phyloP scores from a whole-genome alignment of 176 grass and related monocot species.

The Musa acuminata region DNA sequence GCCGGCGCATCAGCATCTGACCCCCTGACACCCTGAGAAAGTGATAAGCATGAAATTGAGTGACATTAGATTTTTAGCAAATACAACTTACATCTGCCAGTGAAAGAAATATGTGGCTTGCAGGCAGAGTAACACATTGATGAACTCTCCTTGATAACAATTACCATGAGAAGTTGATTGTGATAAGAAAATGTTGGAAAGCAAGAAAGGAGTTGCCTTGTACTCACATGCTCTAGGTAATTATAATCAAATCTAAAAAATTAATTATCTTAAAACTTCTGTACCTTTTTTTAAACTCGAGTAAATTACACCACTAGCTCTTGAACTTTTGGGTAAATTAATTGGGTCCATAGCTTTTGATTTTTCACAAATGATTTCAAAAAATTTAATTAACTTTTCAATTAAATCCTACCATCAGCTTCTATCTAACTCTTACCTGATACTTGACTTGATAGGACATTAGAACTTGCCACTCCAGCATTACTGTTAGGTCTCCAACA shows the following conservation, averaged over 20 bases:
- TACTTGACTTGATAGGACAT: neutral
- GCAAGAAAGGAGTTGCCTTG: neutral
- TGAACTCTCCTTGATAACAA: too few species aligned
- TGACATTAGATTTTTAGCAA: neutral
- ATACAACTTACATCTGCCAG: neutral
- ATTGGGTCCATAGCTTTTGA: neutral
- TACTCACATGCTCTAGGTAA: neutral
- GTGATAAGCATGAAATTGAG: constrained; percentile 17
- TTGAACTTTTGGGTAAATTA: neutral
- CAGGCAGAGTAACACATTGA: neutral
- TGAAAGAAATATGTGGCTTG: neutral
- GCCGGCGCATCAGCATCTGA: constrained; percentile 70
- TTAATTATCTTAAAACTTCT: neutral
- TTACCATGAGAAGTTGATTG: neutral
- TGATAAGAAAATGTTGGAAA: neutral
- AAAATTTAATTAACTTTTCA: neutral
- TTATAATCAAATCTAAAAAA: neutral
- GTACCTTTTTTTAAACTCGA: too few species aligned
- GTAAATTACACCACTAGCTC: neutral
- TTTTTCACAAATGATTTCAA: neutral
- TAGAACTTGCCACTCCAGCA: too few species aligned
- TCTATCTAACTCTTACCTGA: neutral
- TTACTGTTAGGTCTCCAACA: too few species aligned
- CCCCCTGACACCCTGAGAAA: constrained; percentile 81
- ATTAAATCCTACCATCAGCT: neutral